Evolutionary conservation across 2,329 filamentous ascomycete genomes (phyloP), one percentile per base, ranked within the genome.

Genomic region (Fusarium praegraminearum): DNA sequence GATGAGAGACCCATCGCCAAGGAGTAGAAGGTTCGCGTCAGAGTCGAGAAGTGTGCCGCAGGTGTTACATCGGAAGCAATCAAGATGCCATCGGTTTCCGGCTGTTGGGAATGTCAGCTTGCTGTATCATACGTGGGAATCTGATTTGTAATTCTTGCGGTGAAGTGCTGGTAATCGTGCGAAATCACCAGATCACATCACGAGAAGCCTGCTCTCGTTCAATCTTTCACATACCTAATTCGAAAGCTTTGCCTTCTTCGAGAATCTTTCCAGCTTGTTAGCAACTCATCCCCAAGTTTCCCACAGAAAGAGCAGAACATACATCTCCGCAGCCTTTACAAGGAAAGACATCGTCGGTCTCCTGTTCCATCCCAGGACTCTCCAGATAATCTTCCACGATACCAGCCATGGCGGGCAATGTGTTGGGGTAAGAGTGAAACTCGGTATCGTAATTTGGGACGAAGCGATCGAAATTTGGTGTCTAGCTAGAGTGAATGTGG

Each of bases 181-280:
- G 41, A 47, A 26, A 30, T 24, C 54, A 33, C 45, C 45, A 26
- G 38, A 32, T 15, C 43, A 59, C 40, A 46, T 51, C 30, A 22
- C 38, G 28, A 28, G 41, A 57, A 60, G 22, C 26, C 22, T 40
- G 20, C 43, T 24, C 11, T 57, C 13, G 12, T 26, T 41, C 10
- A 43, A 40, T 38, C 13, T 46, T 32, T n/a, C 62, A 84, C 86
- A 62, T 85, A 98, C 95, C 94, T 76, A 99, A 87, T 83, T 99
- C 96, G 76, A 97, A 99, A 54, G 96, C 96, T 82, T 98, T 98
- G 75, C 96, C 96, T 86, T 99, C 96, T 81, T 99, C 96, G 22
- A 99, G 87, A 73, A 98, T 97, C 94, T 98, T 65, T 28, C 58
- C 46, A 51, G 35, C 52, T 16, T 45, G 62, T 74, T 60, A 74